Evolutionary conservation across 345 rosid genomes (phyloP).

Genomic region (Dovyalis caffra): DNA sequence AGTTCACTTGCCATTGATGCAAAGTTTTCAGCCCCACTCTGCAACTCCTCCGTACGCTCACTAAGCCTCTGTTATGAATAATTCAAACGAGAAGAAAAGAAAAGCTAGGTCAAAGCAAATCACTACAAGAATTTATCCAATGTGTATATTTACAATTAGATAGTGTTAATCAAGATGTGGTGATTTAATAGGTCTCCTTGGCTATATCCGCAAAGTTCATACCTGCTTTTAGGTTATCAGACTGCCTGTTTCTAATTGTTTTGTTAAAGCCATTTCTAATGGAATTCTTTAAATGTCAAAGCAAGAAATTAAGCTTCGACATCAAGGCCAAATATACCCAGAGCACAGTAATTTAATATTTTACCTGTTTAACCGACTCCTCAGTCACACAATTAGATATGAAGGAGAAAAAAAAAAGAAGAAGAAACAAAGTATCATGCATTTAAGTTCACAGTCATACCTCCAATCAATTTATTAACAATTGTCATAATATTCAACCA

Average conservation of each 20-base stretch:
- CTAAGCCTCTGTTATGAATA: constrained; percentile 49
- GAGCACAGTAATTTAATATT: not conserved
- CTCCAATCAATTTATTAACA: not conserved
- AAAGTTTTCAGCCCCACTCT: constrained; percentile 70
- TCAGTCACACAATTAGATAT: not conserved
- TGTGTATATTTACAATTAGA: not conserved
- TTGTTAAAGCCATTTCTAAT: not conserved
- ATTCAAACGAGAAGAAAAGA: not conserved
- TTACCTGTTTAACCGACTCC: not conserved
- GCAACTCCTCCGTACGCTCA: constrained; percentile 72
- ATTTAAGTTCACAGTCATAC: not conserved
- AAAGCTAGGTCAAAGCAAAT: not conserved
- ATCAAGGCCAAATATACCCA: not conserved
- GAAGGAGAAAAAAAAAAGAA: not conserved
- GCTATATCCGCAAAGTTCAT: not conserved
- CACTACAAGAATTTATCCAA: not conserved
- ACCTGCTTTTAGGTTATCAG: not conserved
- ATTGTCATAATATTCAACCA: not conserved
- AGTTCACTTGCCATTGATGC: constrained; percentile 76
- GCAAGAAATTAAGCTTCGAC: not conserved
- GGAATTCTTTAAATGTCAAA: not conserved
- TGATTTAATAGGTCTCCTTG: not conserved
- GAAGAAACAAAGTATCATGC: not conserved
- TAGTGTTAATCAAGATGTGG: not conserved
- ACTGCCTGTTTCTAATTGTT: not conserved